Conservation (phyloP, 2,329 filamentous ascomycete genomes). For the Sordariomycetes sp. region DNA sequence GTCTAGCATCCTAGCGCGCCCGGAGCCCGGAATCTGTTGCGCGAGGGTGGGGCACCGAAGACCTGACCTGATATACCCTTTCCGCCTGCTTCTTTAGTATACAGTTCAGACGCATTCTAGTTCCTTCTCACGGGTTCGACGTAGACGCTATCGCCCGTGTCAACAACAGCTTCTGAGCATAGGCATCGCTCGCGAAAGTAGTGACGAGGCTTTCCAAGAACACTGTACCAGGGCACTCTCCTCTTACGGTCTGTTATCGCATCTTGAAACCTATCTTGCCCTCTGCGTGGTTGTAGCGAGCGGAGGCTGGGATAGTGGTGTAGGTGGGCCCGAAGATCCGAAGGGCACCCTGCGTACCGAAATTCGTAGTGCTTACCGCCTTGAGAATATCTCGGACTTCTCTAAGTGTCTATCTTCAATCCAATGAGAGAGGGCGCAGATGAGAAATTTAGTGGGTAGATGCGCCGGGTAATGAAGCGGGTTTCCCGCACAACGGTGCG, state of each 20-base stretch:
- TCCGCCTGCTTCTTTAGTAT: background rate
- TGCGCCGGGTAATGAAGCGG: no score
- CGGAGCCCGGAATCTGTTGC: background rate
- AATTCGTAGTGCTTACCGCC: no score
- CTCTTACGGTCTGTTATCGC: background rate
- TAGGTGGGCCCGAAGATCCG: no score
- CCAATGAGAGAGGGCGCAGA: constrained; percentile 11
- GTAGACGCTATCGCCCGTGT: background rate
- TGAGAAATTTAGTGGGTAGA: no score
- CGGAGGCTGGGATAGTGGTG: constrained; percentile 12
- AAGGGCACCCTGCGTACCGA: no score
- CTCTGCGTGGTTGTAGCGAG: constrained; percentile 24
- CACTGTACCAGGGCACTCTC: background rate
- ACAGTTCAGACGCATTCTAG: background rate
- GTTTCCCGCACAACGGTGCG: no score
- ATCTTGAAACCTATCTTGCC: background rate
- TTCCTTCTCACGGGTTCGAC: background rate
- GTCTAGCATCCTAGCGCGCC: no score
- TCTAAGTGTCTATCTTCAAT: constrained; percentile 11
- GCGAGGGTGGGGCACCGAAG: background rate
- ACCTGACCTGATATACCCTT: background rate
- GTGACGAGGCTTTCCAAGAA: constrained; percentile 3
- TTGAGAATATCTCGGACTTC: no score
- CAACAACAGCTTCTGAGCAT: background rate
- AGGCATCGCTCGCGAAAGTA: background rate